These are phyloP conservation scores for Ophiosphaerella narmari DNA, from an alignment of 2,329 filamentous ascomycete species.

Conservation along the genomic window DNA sequence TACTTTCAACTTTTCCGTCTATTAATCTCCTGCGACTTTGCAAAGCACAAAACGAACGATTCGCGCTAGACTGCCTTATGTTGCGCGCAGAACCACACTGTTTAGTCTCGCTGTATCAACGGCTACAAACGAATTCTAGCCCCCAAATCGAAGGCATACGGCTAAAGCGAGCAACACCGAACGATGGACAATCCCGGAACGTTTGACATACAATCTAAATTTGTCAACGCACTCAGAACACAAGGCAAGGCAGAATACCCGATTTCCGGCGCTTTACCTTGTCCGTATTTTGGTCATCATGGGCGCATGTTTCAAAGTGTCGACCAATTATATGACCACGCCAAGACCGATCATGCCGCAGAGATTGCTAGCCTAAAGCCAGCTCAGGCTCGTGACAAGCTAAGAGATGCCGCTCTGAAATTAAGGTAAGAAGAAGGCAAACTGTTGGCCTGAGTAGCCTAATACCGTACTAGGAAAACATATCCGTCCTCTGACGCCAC, in stretches of 20 bases:
- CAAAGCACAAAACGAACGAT: background rate
- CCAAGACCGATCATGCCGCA: conserved; percentile 29
- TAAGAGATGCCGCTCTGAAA: conserved; percentile 28
- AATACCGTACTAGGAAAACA: conserved; percentile 20
- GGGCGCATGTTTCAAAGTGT: conserved; percentile 35
- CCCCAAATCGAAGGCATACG: no score
- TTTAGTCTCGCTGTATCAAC: background rate
- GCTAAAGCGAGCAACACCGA: background rate
- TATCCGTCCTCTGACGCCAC: conserved; percentile 33
- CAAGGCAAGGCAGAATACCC: conserved; percentile 29
- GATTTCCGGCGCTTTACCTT: conserved; percentile 23
- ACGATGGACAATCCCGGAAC: conserved; percentile 22
- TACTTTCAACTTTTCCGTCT: no score
- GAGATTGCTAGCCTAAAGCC: conserved; percentile 24
- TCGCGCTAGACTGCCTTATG: background rate
- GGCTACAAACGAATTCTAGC: no score
- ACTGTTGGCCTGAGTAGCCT: conserved; percentile 1
- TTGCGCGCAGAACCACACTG: background rate
- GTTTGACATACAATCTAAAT: conserved; percentile 31
- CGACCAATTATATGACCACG: conserved; percentile 33
- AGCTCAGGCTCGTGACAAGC: conserved; percentile 23
- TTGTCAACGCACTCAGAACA: conserved; percentile 28
- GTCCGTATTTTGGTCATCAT: conserved; percentile 35
- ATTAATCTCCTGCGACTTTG: no score
- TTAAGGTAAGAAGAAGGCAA: conserved; percentile 15